Base-by-base conservation (phyloP, 768 basidiomycete species). In the Lanmaoa rubissima region DNA sequence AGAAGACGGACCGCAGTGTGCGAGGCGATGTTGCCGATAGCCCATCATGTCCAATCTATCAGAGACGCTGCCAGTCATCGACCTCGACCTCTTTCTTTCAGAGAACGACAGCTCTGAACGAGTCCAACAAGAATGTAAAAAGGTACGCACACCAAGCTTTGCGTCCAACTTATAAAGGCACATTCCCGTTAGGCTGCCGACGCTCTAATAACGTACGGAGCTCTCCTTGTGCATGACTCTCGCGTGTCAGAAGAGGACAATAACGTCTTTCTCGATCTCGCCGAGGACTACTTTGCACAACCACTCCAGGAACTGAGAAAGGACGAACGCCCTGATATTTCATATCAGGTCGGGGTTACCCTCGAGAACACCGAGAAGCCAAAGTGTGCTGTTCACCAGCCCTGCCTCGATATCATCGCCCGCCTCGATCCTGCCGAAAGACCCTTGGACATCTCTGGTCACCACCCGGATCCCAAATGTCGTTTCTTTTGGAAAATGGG, bases 321-420 rank as follows among this genome's bases (percentile, higher is more conserved):
- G 61, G 95, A 98, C 60, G 87, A 92, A 67, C 83, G 86, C 17
- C 92, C 92, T 0, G 92, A 97, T 62, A 75, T 92, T 12, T 85
- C 89, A 53, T 98, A 93, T 72, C 95, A 98, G 73, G 86, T 93
- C 41, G 94, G 95, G 2, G 93, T 94, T 5, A 97, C 94, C 5
- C 83, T 96, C n/a, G 93, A 95, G 74, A 94, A 95, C 71, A 98
- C 94, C 2, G 95, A 97, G 75, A 93, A 92, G 65, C 88, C 89
- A 38, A 90, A 85, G 69, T 93, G 91, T 69, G 89, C 91, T 5
- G 86, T 84, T 11, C 82, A 94, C 66, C 87, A 90, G 47, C 85
- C 90, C 12, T 98, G 95, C 68, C 79, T 92, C 41, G 77, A 78
- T 40, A 79, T 98, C 56, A 98, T 98, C 61, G 82, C 82, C 49